Evolutionary conservation across 805 yeast species (phyloP).

Genomic region (Lachancea lanzarotensis): DNA sequence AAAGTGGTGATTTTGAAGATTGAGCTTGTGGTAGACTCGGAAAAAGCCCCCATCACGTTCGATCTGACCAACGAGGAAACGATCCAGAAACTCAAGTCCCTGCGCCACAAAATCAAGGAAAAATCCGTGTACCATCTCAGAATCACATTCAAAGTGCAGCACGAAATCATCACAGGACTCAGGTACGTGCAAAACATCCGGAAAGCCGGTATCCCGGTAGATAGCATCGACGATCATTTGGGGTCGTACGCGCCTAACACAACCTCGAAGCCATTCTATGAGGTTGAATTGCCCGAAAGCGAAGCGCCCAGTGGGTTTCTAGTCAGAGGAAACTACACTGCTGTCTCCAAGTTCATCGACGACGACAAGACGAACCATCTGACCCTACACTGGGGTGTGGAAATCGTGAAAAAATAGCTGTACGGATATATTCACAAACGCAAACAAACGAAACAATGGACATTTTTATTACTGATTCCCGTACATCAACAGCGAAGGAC

Average conservation of each 20-base stretch:
- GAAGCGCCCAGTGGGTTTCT: conserved; percentile 89
- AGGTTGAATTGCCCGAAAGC: conserved; percentile 52
- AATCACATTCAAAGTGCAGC: conserved; percentile 78
- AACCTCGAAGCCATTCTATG: conserved; percentile 68
- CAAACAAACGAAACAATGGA: too few relatives aligned
- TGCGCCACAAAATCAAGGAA: conserved; percentile 73
- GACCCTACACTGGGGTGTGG: conserved; percentile 77
- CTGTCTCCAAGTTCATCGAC: conserved; percentile 75
- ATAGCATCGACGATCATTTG: conserved; percentile 77
- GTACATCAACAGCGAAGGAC: too few relatives aligned
- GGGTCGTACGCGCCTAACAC: conserved; percentile 92
- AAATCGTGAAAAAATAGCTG: conserved; percentile 54
- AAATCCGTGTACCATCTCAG: conserved; percentile 64
- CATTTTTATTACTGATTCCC: too few relatives aligned
- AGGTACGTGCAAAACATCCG: conserved; percentile 79
- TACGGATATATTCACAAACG: too few relatives aligned
- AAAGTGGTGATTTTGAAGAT: conserved; percentile 75
- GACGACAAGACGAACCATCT: conserved; percentile 76
- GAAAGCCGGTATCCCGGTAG: conserved; percentile 82
- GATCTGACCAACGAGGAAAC: conserved; percentile 59
- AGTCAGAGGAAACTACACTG: conserved; percentile 81
- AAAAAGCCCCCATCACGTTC: conserved; percentile 56
- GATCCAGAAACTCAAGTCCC: conserved; percentile 50
- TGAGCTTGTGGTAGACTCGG: conserved; percentile 62
- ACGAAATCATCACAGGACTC: conserved; percentile 85